Evolutionary conservation across 805 yeast genomes (phyloP), one percentile per base, ranked within the genome.

Genomic region (fission yeast (Schizosaccharomyces pombe)): DNA sequence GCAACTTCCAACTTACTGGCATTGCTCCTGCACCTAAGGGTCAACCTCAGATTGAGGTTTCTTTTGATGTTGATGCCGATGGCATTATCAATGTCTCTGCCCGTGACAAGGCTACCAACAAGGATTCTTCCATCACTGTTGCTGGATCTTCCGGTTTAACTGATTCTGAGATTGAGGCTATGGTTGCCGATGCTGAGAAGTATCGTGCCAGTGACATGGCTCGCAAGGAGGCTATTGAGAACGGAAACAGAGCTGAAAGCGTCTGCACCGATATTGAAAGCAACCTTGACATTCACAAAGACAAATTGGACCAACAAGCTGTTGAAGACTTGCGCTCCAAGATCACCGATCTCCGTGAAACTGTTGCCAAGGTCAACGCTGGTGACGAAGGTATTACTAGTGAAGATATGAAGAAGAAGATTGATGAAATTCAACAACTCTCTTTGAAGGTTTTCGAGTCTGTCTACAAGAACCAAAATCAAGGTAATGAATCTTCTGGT

Each of bases 1-100:
- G 96, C 72, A 86, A 87, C 83, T 86, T 86, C 74, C 86, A 94
- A 58, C 77, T 86, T 65, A 75, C 91, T 60, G 95, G 95, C 72
- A 86, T 86, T 63, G 95, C 93, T 66, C 93, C 93, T 61, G 91
- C 91, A 63, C 87, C 91, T 70, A 83, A 83, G 80, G 93, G 93
- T 75, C 89, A 82, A 61, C 93, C 93, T 61, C 93, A 83, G 74
- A 82, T 83, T 66, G 93, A 83, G 75, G 96, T 86, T 68, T 77
- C 94, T 58, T 86, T 86, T 68, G 96, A 87, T 72, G 83, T 86
- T 67, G 96, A 86, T 70, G 94, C 96, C 60, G 95, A 86, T 71
- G 96, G 96, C 65, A 87, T 86, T 68, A 85, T 86, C 75, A 87
- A 86, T 75, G 95, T 86, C 57, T 79, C 85, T 68, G 95, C 95